Evolutionary conservation across 495 filamentous ascomycete genomes (phyloP).

Genomic region (Aspergillus cavernicola): DNA sequence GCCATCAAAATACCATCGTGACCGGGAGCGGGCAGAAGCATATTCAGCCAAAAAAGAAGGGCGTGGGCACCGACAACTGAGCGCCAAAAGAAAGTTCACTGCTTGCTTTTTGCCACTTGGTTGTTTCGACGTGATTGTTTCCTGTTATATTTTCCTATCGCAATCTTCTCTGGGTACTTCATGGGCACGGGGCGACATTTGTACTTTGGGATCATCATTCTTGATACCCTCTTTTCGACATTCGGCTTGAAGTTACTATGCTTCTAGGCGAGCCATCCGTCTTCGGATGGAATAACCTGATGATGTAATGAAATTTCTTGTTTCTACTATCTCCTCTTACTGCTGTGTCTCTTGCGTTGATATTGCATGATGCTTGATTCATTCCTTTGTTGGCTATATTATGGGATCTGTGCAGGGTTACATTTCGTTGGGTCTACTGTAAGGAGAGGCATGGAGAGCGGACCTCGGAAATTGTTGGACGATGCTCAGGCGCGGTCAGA

Average conservation of each 20-base stretch:
- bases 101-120: too few relatives aligned
- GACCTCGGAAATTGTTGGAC: not conserved
- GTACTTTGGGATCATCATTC: constrained; percentile 15
- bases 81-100: constrained; percentile 15
- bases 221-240: constrained; percentile 5
- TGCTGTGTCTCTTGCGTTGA: constrained; percentile 8
- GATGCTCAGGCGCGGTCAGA: constrained; percentile 14
- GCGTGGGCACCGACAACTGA: constrained; percentile 42
- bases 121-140: not conserved
- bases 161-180: not conserved
- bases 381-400: not conserved
- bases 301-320: constrained; percentile 25
- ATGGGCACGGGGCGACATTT: not conserved
- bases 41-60: constrained; percentile 49
- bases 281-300: constrained; percentile 19
- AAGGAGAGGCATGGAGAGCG: not conserved
- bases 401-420: constrained; percentile 3
- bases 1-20: constrained; percentile 20
- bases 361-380: not conserved
- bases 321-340: constrained; percentile 10
- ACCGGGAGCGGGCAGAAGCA: constrained; percentile 37
- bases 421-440: not conserved
- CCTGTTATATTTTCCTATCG: not conserved
- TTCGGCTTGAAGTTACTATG: not conserved
- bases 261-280: constrained; percentile 2